Conservation (phyloP, 2,329 filamentous ascomycete species). For the Penicillium paneum region DNA sequence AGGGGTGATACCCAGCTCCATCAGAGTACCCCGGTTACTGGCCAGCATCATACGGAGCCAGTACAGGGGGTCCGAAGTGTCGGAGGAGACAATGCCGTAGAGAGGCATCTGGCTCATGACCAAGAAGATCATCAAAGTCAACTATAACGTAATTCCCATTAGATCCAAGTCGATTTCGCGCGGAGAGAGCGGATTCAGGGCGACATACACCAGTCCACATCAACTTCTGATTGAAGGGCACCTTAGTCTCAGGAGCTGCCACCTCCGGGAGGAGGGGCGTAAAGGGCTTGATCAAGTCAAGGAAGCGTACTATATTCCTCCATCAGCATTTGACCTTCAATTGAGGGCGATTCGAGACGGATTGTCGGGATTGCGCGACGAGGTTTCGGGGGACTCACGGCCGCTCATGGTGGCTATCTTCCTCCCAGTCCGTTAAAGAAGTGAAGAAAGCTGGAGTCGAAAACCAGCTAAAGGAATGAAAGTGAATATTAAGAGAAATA, state of each 20-base stretch:
- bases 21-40: conserved; percentile 93
- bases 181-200: conserved; percentile 9
- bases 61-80: conserved; percentile 97
- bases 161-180: conserved; percentile 10
- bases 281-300: conserved; percentile 99
- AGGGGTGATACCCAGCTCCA: conserved; percentile 95
- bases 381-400: conserved; percentile 46
- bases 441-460: conserved; percentile 32
- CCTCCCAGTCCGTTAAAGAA: conserved; percentile 32
- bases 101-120: conserved; percentile 99
- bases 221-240: conserved; percentile 97
- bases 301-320: conserved; percentile 75
- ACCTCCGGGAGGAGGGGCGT: conserved; percentile 99
- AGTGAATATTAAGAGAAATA: conserved; percentile 24
- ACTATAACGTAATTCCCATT: conserved; percentile 39
- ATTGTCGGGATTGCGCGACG: conserved; percentile 28
- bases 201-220: conserved; percentile 76
- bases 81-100: conserved; percentile 98
- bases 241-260: conserved; percentile 95
- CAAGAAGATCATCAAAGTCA: conserved; percentile 96
- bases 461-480: conserved; percentile 37
- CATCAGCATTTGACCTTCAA: conserved; percentile 29
- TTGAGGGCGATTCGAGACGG: conserved; percentile 19
- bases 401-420: conserved; percentile 55
- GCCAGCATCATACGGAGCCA: conserved; percentile 99